Percentiles rank a stretch among this genome's conserved stretches.
phyloP scores from a whole-genome alignment of 192 early-diverging fungal genomes.

The Umbelopsis sp. region DNA sequence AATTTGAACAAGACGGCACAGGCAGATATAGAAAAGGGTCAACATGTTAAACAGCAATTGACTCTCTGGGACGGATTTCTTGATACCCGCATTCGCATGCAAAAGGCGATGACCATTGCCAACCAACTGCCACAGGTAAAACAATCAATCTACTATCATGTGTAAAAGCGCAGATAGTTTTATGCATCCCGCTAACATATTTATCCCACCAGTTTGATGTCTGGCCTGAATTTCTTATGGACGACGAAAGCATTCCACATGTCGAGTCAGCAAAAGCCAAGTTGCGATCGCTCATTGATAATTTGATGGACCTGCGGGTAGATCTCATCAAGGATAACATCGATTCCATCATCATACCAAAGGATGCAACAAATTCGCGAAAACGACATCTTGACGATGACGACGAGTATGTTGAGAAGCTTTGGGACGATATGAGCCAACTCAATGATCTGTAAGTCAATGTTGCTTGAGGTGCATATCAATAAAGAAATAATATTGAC shows the following conservation, averaged over 20 bases:
- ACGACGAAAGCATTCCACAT: constrained; percentile 23
- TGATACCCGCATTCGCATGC: constrained; percentile 87
- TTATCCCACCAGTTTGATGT: constrained; percentile 42
- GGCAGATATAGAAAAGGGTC: constrained; percentile 87
- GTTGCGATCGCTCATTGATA: constrained; percentile 43
- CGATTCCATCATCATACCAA: constrained; percentile 41
- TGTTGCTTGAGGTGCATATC: neutral
- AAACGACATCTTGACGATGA: constrained; percentile 54
- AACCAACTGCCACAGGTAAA: constrained; percentile 79
- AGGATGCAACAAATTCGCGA: constrained; percentile 38
- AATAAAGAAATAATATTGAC: neutral
- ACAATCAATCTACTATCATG: neutral
- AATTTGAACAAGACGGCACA: constrained; percentile 74
- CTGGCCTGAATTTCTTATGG: constrained; percentile 25
- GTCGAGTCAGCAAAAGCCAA: constrained; percentile 37
- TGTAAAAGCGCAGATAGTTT: neutral
- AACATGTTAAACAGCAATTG: constrained; percentile 90
- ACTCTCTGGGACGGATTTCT: constrained; percentile 81
- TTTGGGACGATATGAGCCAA: constrained; percentile 63
- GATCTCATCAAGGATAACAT: constrained; percentile 36
- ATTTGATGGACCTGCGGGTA: constrained; percentile 43
- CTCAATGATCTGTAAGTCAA: constrained; percentile 53
- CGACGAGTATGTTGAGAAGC: constrained; percentile 47
- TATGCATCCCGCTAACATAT: constrained; percentile 31
- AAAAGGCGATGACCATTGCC: constrained; percentile 72